Evolutionary conservation across 2,329 filamentous ascomycete genomes (phyloP).

Genomic region (Colletotrichum cuscutae): DNA sequence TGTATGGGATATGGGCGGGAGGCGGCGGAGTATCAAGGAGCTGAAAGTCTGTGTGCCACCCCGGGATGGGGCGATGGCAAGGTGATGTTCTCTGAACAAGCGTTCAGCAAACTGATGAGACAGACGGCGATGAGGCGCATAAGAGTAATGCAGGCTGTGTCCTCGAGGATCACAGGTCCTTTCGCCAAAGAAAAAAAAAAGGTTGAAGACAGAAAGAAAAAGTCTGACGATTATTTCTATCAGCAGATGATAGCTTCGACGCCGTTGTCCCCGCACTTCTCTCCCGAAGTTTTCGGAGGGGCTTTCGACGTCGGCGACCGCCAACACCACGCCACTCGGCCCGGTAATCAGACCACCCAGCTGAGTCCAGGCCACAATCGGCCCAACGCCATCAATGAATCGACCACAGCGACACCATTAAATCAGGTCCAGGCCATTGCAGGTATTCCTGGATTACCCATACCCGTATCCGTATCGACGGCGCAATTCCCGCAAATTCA

Average conservation of each 20-base stretch:
- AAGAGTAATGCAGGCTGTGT: neutral
- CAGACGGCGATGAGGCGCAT: slow-evolving; percentile 6
- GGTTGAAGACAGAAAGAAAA: neutral
- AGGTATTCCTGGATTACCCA: slow-evolving; percentile 6
- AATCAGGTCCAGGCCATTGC: neutral
- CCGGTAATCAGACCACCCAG: slow-evolving; percentile 30
- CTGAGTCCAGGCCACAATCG: slow-evolving; percentile 16
- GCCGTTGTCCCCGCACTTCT: slow-evolving; percentile 30
- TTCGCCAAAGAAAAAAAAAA: neutral
- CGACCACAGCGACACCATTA: neutral
- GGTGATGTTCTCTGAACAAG: slow-evolving; percentile 5
- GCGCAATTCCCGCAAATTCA: neutral
- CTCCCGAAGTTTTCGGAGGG: slow-evolving; percentile 25
- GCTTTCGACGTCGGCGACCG: slow-evolving; percentile 24
- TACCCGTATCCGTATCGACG: slow-evolving; percentile 3
- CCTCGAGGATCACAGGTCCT: neutral
- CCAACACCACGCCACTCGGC: slow-evolving; percentile 31
- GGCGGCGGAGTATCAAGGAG: neutral
- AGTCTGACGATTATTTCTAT: slow-evolving; percentile 32
- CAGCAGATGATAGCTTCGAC: slow-evolving; percentile 34
- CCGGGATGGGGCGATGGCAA: slow-evolving; percentile 14
- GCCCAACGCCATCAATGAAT: slow-evolving; percentile 11
- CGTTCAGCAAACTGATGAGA: slow-evolving; percentile 1
- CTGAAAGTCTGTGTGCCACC: neutral
- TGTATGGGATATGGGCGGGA: neutral